phyloP scores from a whole-genome alignment of 768 basidiomycete species.

The Russula abietina region DNA sequence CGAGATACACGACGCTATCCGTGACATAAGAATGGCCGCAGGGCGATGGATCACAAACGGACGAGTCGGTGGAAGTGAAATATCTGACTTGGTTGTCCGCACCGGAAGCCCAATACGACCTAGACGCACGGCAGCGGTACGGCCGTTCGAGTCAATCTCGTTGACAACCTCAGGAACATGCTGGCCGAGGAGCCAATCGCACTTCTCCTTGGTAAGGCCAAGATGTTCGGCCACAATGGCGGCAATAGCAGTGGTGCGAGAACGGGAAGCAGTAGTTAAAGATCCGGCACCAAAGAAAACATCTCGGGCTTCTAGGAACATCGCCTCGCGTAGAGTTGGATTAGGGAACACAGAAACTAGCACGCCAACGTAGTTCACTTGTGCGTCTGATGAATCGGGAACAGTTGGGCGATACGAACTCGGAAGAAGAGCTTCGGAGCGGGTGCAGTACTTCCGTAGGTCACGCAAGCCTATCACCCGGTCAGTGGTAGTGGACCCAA shows the following conservation, averaged over 20 bases:
- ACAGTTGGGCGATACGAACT: constrained; percentile 41
- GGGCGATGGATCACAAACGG: constrained; percentile 90
- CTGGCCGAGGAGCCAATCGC: constrained; percentile 60
- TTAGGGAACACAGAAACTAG: constrained; percentile 56
- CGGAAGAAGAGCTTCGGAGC: constrained; percentile 60
- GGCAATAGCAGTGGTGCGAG: constrained; percentile 47
- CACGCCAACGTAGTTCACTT: constrained; percentile 28
- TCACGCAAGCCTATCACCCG: constrained; percentile 71
- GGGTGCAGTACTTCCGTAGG: constrained; percentile 74
- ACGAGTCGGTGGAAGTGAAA: constrained; percentile 35
- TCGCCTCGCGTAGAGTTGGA: constrained; percentile 74
- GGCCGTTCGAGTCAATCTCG: constrained; percentile 63
- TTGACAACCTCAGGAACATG: constrained; percentile 62
- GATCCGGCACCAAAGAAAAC: constrained; percentile 79
- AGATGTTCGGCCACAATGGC: constrained; percentile 53
- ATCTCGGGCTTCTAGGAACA: constrained; percentile 84
- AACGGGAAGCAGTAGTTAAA: constrained; percentile 46
- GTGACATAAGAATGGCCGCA: constrained; percentile 69
- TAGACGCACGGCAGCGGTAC: constrained; percentile 48
- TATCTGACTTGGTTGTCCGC: constrained; percentile 35
- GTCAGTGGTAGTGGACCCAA: constrained; percentile 47
- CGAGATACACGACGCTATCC: constrained; percentile 67
- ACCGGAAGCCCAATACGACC: constrained; percentile 59
- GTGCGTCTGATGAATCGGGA: constrained; percentile 27
- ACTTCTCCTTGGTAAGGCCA: constrained; percentile 61